Evolutionary conservation across 306 rosid genomes (phyloP).

Genomic region (Gynostemma pentaphyllum): DNA sequence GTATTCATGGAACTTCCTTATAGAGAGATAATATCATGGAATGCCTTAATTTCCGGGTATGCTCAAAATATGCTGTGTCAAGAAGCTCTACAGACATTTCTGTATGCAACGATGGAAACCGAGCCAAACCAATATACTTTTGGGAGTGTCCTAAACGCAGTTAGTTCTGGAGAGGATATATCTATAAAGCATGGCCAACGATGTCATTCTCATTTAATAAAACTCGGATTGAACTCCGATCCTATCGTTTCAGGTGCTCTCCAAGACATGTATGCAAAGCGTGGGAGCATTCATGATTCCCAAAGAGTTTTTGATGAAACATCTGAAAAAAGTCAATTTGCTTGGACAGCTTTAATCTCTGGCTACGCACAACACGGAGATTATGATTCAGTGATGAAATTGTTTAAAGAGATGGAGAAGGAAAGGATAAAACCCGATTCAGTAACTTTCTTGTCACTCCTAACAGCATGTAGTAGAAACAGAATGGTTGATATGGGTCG

Average conservation of each 20-base stretch:
- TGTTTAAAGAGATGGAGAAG: constrained; percentile 51
- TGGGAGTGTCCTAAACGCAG: constrained; percentile 76
- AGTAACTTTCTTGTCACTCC: constrained; percentile 62
- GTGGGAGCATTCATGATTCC: constrained; percentile 59
- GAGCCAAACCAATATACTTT: constrained; percentile 70
- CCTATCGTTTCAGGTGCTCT: constrained; percentile 59
- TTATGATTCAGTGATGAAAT: constrained; percentile 41
- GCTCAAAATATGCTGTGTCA: constrained; percentile 52
- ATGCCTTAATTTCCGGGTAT: constrained; percentile 77
- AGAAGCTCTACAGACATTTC: constrained; percentile 51
- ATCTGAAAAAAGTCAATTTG: constrained; percentile 37
- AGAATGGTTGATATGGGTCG: constrained; percentile 65
- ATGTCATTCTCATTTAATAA: constrained; percentile 55
- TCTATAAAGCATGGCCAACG: constrained; percentile 61
- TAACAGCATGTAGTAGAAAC: constrained; percentile 65
- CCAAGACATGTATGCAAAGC: constrained; percentile 81
- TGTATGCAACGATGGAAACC: constrained; percentile 37
- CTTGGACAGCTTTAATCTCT: constrained; percentile 78
- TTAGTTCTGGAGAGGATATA: constrained; percentile 57
- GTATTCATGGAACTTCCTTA: constrained; percentile 56
- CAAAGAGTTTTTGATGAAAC: constrained; percentile 48
- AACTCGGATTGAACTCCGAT: constrained; percentile 44
- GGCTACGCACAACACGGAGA: constrained; percentile 68
- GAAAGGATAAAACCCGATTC: constrained; percentile 47
- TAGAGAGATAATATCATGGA: constrained; percentile 72